phyloP scores from a whole-genome alignment of 441 rosid species.

The Caryocar brasiliense region DNA sequence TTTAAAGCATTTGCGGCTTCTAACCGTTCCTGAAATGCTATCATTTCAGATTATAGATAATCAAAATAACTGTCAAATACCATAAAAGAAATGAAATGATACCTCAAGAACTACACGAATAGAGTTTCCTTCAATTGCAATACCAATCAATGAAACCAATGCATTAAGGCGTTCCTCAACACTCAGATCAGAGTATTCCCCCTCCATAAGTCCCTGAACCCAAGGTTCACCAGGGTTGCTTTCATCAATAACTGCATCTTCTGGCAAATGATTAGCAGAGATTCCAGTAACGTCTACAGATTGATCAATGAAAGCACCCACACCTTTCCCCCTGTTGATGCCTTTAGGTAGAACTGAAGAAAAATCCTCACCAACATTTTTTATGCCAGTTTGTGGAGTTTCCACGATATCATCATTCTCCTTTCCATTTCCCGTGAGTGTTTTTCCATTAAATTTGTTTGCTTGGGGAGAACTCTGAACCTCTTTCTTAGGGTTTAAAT shows the following conservation, averaged over 20 bases:
- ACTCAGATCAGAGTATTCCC: slow-evolving; percentile 63
- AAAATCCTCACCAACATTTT: slow-evolving; percentile 16
- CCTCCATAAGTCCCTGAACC: slow-evolving; percentile 81
- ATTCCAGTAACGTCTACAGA: slow-evolving; percentile 20
- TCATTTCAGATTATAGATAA: slow-evolving; percentile 13
- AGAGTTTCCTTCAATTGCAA: slow-evolving; percentile 70
- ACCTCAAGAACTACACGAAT: slow-evolving; percentile 67
- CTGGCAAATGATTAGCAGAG: slow-evolving; percentile 21
- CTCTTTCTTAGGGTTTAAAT: slow-evolving; percentile 32
- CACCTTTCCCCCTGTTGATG: slow-evolving; percentile 15
- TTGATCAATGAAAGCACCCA: slow-evolving; percentile 12
- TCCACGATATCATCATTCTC: slow-evolving; percentile 13
- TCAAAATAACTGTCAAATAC: slow-evolving; percentile 1
- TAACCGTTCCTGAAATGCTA: slow-evolving; percentile 59
- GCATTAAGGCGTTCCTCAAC: slow-evolving; percentile 74
- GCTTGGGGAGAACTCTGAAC: slow-evolving; percentile 23
- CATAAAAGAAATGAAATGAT: slow-evolving; percentile 3
- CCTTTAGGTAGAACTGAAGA: slow-evolving; percentile 25
- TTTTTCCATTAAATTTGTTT: slow-evolving; percentile 14
- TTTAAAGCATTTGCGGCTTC: slow-evolving; percentile 78
- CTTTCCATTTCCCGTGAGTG: slow-evolving; percentile 32
- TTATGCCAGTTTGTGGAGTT: slow-evolving; percentile 26
- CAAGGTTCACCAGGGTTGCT: slow-evolving; percentile 60
- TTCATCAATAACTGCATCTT: slow-evolving; percentile 47
- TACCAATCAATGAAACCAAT: slow-evolving; percentile 62